Conservation (phyloP, 2,329 filamentous ascomycete genomes). For the Myriosclerotinia curreyana region DNA sequence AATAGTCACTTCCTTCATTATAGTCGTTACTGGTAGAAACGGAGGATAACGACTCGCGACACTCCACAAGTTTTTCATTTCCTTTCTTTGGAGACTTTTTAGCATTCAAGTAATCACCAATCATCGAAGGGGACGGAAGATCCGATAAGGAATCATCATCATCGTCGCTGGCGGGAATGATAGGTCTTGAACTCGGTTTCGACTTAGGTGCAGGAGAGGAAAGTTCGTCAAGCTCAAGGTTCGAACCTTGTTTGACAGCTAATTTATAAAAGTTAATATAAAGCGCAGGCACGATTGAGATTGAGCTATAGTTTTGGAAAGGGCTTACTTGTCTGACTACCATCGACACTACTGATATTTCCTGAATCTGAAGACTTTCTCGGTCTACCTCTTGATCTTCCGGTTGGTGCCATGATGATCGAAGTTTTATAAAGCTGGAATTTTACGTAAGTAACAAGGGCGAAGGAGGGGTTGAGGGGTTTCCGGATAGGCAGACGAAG, state of each 20-base stretch:
- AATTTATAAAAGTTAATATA: slow-evolving; percentile 19
- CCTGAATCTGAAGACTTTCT: slow-evolving; percentile 25
- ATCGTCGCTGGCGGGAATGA: slow-evolving; percentile 15
- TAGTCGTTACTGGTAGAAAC: slow-evolving; percentile 40
- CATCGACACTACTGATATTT: slow-evolving; percentile 23
- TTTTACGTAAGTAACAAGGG: not conserved
- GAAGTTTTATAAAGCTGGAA: not conserved
- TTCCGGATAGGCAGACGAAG: not conserved
- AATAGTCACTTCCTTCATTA: slow-evolving; percentile 50
- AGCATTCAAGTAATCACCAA: slow-evolving; percentile 23
- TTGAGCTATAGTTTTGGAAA: not conserved
- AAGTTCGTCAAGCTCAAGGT: slow-evolving; percentile 23
- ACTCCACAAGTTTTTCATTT: slow-evolving; percentile 30
- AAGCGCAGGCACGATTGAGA: not conserved
- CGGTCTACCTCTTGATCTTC: slow-evolving; percentile 31
- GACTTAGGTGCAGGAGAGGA: slow-evolving; percentile 18
- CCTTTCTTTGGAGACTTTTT: slow-evolving; percentile 17
- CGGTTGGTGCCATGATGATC: slow-evolving; percentile 26
- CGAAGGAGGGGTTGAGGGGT: slow-evolving; percentile 8
- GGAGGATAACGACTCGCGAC: slow-evolving; percentile 43
- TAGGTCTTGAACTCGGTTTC: not conserved
- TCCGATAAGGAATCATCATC: slow-evolving; percentile 27
- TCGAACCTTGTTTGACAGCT: slow-evolving; percentile 31
- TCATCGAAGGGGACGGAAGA: slow-evolving; percentile 25
- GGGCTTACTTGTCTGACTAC: slow-evolving; percentile 27